phyloP scores from a whole-genome alignment of 768 basidiomycete genomes.

The Rhodocollybia butyracea region DNA sequence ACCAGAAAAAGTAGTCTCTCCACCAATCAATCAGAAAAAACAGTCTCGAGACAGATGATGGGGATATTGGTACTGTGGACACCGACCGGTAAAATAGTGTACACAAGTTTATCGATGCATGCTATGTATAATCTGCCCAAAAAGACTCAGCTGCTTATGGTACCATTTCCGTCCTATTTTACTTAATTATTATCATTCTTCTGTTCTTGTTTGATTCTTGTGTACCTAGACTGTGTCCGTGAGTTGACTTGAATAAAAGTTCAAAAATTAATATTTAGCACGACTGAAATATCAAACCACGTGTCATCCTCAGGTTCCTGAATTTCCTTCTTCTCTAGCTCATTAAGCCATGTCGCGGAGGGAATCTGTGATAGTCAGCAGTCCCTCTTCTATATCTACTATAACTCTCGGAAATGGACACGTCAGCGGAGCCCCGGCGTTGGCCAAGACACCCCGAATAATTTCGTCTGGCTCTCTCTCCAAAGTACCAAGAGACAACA shows the following conservation, averaged over 20 bases:
- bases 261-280: too few species aligned
- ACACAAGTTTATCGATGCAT: neutral
- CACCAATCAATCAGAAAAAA: constrained; percentile 27
- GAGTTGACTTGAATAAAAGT: too few species aligned
- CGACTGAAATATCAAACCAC: too few species aligned
- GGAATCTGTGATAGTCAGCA: constrained; percentile 19
- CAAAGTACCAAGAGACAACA: constrained; percentile 19
- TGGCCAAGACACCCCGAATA: constrained; percentile 15
- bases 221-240: neutral
- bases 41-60: constrained; percentile 35
- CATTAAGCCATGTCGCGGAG: constrained; percentile 12
- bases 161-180: neutral
- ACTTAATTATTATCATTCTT: neutral
- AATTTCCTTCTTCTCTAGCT: neutral
- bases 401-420: constrained; percentile 20
- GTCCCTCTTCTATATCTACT: constrained; percentile 9
- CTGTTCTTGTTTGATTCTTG: neutral
- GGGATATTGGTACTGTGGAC: constrained; percentile 27
- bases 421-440: constrained; percentile 13
- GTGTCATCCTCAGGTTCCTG: neutral
- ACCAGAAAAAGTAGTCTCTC: constrained; percentile 28
- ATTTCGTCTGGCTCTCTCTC: neutral
- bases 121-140: constrained; percentile 8
- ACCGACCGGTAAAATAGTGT: constrained; percentile 7
- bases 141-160: neutral